Evolutionary conservation across 164 flowering plant genomes (phyloP).

Genomic region (Chimonanthus praecox): DNA sequence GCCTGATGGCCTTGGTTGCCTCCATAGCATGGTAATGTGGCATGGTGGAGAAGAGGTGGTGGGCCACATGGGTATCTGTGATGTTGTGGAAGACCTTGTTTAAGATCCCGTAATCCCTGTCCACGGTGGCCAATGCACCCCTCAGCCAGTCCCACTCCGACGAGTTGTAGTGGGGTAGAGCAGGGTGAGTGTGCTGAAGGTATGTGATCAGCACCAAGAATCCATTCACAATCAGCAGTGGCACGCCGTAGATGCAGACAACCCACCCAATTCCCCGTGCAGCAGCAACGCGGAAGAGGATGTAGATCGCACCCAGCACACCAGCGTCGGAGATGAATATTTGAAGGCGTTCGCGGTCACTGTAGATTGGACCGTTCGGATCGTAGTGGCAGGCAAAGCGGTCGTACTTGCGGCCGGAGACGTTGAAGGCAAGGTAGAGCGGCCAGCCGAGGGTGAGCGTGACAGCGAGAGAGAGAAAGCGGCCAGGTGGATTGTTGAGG

Average conservation of each 20-base stretch:
- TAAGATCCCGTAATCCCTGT: slow-evolving; percentile 66
- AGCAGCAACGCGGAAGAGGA: slow-evolving; percentile 30
- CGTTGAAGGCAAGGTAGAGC: slow-evolving; percentile 61
- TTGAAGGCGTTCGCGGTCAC: slow-evolving; percentile 54
- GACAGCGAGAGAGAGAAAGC: slow-evolving; percentile 36
- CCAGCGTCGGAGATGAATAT: slow-evolving; percentile 61
- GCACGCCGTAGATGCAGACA: slow-evolving; percentile 50
- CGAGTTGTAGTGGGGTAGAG: slow-evolving; percentile 71
- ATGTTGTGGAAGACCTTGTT: slow-evolving; percentile 78
- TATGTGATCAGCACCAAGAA: slow-evolving; percentile 70
- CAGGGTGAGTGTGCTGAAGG: slow-evolving; percentile 79
- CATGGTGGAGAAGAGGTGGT: slow-evolving; percentile 77
- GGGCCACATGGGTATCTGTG: slow-evolving; percentile 76
- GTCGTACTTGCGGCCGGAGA: slow-evolving; percentile 63
- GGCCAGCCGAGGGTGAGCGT: slow-evolving; percentile 74
- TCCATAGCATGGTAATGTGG: slow-evolving; percentile 85
- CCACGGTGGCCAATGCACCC: slow-evolving; percentile 78
- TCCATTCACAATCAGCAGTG: slow-evolving; percentile 58
- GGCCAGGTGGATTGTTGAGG: slow-evolving; percentile 69
- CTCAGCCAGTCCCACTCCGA: slow-evolving; percentile 88
- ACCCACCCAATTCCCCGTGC: slow-evolving; percentile 55
- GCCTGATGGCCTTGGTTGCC: slow-evolving; percentile 74
- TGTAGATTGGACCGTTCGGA: slow-evolving; percentile 68
- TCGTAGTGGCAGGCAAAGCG: slow-evolving; percentile 80
- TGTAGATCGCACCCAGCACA: slow-evolving; percentile 36